phyloP scores from a whole-genome alignment of 176 grass and related monocot species.

The Zoysia japonica region DNA sequence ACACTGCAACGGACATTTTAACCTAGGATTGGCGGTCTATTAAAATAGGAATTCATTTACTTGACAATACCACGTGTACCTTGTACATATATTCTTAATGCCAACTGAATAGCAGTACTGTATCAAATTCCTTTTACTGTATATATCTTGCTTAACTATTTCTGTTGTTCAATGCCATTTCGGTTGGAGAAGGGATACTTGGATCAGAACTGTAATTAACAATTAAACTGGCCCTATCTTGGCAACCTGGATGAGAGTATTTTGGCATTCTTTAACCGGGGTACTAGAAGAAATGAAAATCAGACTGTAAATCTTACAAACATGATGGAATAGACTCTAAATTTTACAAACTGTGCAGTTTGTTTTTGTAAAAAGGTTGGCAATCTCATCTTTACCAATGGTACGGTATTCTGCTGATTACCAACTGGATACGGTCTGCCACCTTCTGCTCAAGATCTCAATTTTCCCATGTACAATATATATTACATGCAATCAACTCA shows the following conservation, averaged over 20 bases:
- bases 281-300: conserved; percentile 23
- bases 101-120: too few relatives aligned
- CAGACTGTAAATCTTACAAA: too few relatives aligned
- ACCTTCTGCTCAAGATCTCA: conserved; percentile 21
- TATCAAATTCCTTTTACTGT: too few relatives aligned
- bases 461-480: too few relatives aligned
- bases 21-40: too few relatives aligned
- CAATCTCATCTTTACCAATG: background rate
- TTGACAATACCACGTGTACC: too few relatives aligned
- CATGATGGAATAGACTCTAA: too few relatives aligned
- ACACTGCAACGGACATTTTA: too few relatives aligned
- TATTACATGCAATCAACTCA: too few relatives aligned
- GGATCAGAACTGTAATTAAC: conserved; percentile 14
- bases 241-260: background rate
- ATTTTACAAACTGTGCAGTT: conserved; percentile 4
- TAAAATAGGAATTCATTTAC: too few relatives aligned
- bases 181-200: background rate
- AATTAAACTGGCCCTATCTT: background rate
- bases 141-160: too few relatives aligned
- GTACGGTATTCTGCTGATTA: conserved; percentile 13
- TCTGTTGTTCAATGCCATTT: background rate
- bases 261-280: conserved; percentile 8
- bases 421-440: conserved; percentile 3
- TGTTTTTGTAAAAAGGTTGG: conserved; percentile 8
- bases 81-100: too few relatives aligned